Percentiles rank a stretch among this genome's conserved stretches.
Evolutionary conservation across 768 basidiomycete species (phyloP).

Genomic region (Cystofilobasidium macerans): DNA sequence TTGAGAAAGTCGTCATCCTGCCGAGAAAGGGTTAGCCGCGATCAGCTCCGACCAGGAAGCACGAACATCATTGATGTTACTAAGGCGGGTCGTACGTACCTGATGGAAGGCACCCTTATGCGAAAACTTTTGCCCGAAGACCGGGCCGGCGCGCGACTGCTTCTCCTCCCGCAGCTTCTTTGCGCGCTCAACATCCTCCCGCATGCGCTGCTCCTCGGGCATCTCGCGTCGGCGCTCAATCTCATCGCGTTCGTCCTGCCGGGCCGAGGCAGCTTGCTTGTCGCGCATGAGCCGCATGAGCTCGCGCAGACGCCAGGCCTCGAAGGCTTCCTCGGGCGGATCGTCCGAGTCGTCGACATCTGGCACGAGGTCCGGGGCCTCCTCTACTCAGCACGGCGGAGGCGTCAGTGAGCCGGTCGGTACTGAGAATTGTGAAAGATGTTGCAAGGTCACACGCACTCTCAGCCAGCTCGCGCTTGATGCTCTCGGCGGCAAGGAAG

Average conservation of each 20-base stretch:
- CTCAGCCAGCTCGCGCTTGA: constrained; percentile 77
- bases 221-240: constrained; percentile 80
- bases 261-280: constrained; percentile 70
- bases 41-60: too few species aligned
- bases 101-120: constrained; percentile 99
- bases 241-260: constrained; percentile 80
- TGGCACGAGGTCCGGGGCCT: constrained; percentile 68
- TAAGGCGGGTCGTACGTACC: constrained; percentile 51
- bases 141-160: constrained; percentile 49
- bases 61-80: too few species aligned
- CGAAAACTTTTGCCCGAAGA: constrained; percentile 96
- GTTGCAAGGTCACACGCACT: constrained; percentile 48
- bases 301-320: constrained; percentile 90
- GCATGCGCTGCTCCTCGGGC: constrained; percentile 83
- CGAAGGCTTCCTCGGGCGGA: constrained; percentile 81
- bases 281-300: constrained; percentile 86
- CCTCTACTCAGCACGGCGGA: constrained; percentile 48
- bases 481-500: constrained; percentile 86
- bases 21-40: background rate
- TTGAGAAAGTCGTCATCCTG: constrained; percentile 80
- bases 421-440: background rate
- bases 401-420: too few species aligned
- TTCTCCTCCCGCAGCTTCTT: constrained; percentile 60
- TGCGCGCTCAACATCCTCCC: constrained; percentile 68
- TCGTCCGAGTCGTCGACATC: constrained; percentile 95